phyloP scores from a whole-genome alignment of 2,329 filamentous ascomycete genomes.

The Pseudogymnoascus sp. region DNA sequence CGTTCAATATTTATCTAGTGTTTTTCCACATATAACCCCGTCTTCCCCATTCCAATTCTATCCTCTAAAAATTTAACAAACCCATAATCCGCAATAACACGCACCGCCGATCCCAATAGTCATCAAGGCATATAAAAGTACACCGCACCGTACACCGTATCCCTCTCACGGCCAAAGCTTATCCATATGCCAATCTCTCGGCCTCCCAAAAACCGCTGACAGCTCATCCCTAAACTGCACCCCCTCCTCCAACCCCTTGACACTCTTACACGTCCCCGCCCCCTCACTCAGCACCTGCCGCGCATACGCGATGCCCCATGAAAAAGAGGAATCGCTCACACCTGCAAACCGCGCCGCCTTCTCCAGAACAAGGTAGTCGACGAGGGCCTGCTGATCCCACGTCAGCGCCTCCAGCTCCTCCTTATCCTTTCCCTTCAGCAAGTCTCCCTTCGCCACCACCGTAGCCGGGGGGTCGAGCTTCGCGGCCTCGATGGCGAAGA shows the following conservation, averaged over 20 bases:
- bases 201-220: not conserved
- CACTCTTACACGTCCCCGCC: not conserved
- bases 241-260: not conserved
- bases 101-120: not conserved
- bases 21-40: not conserved
- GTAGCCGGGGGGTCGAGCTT: constrained; percentile 25
- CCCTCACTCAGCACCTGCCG: not conserved
- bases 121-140: not conserved
- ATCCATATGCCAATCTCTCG: not conserved
- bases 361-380: constrained; percentile 42
- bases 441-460: constrained; percentile 36
- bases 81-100: not conserved
- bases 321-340: constrained; percentile 37
- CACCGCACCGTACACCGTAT: not conserved
- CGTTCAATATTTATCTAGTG: not conserved
- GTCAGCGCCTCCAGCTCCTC: constrained; percentile 30
- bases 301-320: constrained; percentile 36
- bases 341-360: constrained; percentile 36
- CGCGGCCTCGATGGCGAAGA: constrained; percentile 32
- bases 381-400: constrained; percentile 41
- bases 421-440: constrained; percentile 32
- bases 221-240: constrained; percentile 3
- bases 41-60: not conserved
- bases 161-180: not conserved
- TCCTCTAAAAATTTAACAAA: not conserved